These are phyloP conservation scores for Raphidocelis subcapitata DNA, from an alignment of 139 green algal species.

Conservation along the genomic window DNA sequence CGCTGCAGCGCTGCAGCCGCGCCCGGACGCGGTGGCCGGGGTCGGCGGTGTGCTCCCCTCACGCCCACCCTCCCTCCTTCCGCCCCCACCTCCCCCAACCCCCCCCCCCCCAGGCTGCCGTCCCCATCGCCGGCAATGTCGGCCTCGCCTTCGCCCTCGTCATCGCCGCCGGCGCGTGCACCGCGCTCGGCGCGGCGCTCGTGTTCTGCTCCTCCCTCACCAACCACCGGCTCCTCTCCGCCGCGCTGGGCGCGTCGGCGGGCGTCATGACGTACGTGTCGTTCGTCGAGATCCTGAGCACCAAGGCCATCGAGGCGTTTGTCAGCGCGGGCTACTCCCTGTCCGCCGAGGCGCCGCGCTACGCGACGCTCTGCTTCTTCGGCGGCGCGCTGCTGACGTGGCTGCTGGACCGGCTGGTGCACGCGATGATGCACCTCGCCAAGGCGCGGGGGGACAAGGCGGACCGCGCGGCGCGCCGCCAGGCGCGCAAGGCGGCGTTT, in stretches of 20 bases:
- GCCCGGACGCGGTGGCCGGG: too few relatives aligned
- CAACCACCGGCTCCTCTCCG: slow-evolving; percentile 50
- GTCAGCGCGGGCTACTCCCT: slow-evolving; percentile 23
- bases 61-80: too few relatives aligned
- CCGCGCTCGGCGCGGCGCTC: slow-evolving; percentile 49
- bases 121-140: slow-evolving; percentile 28
- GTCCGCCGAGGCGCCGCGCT: slow-evolving; percentile 40
- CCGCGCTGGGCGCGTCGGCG: slow-evolving; percentile 52
- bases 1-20: too few relatives aligned
- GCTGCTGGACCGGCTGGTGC: slow-evolving; percentile 52
- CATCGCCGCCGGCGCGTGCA: slow-evolving; percentile 52
- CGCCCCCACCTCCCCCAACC: too few relatives aligned
- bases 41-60: too few relatives aligned
- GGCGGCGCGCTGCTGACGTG: slow-evolving; percentile 50
- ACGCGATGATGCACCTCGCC: slow-evolving; percentile 9
- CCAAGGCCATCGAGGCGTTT: slow-evolving; percentile 53
- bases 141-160: slow-evolving; percentile 67
- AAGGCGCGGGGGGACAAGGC: too few relatives aligned
- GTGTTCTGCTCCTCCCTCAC: slow-evolving; percentile 57
- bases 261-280: slow-evolving; percentile 75
- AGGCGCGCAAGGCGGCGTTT: too few relatives aligned
- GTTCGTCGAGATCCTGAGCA: slow-evolving; percentile 66
- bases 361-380: slow-evolving; percentile 68
- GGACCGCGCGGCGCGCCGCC: too few relatives aligned
- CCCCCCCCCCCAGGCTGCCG: too few relatives aligned